Conservation (phyloP, 192 early-diverging fungal genomes). For the Rhizophlyctis rosea region DNA sequence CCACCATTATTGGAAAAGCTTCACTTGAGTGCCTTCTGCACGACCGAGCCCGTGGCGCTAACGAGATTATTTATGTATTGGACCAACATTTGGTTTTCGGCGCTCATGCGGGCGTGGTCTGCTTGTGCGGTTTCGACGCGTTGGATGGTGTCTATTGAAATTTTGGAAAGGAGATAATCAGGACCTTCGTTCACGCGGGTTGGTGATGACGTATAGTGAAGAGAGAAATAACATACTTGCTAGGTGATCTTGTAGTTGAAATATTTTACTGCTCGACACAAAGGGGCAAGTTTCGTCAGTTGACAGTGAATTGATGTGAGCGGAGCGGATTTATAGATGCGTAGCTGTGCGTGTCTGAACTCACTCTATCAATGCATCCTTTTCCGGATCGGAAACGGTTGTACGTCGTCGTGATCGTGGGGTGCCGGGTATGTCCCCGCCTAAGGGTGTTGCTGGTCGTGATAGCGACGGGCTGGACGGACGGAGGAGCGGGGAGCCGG, state of each 20-base stretch:
- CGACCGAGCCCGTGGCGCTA: conserved; percentile 24
- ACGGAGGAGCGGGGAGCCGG: not conserved
- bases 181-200: not conserved
- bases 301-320: not conserved
- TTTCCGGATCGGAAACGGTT: not conserved
- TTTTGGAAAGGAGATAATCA: not conserved
- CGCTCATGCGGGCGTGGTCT: conserved; percentile 23
- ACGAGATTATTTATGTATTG: conserved; percentile 53
- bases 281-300: not conserved
- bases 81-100: conserved; percentile 40
- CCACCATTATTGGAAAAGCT: too few relatives aligned
- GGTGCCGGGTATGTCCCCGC: not conserved
- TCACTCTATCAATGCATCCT: not conserved
- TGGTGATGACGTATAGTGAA: not conserved
- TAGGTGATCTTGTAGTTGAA: not conserved
- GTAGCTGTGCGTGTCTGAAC: not conserved
- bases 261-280: not conserved
- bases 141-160: conserved; percentile 23
- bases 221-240: not conserved
- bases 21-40: conserved; percentile 2
- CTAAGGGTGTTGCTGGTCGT: not conserved
- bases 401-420: not conserved
- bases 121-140: conserved; percentile 29
- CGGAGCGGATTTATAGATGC: not conserved
- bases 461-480: too few relatives aligned